phyloP scores from a whole-genome alignment of 2,329 filamentous ascomycete genomes.

The Didymella segeticola region DNA sequence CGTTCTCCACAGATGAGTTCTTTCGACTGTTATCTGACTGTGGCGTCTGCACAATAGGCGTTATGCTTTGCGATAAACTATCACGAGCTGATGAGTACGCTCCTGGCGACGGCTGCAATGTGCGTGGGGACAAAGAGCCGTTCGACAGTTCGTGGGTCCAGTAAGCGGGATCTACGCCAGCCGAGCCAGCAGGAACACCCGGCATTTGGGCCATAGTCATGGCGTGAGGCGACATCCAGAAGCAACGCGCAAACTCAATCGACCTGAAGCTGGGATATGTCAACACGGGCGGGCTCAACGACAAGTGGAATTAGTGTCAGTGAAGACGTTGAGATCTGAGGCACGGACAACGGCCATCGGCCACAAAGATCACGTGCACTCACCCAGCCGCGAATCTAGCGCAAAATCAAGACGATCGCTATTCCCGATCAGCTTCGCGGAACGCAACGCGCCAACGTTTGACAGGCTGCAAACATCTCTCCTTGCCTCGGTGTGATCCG shows the following conservation, averaged over 20 bases:
- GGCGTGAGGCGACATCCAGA: conserved; percentile 26
- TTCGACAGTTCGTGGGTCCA: conserved; percentile 38
- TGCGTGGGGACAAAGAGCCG: conserved; percentile 27
- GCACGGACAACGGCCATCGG: conserved; percentile 23
- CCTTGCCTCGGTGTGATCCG: conserved; percentile 22
- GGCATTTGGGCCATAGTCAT: conserved; percentile 40
- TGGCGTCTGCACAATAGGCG: conserved; percentile 43
- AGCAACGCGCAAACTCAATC: conserved; percentile 6
- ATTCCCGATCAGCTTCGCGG: conserved; percentile 22
- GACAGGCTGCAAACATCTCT: conserved; percentile 28
- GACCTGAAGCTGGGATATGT: conserved; percentile 15
- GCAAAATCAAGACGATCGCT: conserved; percentile 14
- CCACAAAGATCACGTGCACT: conserved; percentile 18
- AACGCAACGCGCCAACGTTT: conserved; percentile 19
- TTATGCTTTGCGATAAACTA: conserved; percentile 34
- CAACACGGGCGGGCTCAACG: conserved; percentile 20
- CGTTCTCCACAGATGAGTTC: conserved; percentile 20
- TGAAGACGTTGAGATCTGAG: conserved; percentile 31
- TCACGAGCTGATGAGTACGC: conserved; percentile 39
- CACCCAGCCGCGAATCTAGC: conserved; percentile 16
- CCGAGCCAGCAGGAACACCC: conserved; percentile 33
- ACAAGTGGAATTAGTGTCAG: conserved; percentile 29
- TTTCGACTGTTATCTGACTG: conserved; percentile 34
- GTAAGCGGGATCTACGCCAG: conserved; percentile 43
- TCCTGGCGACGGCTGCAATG: conserved; percentile 38